Evolutionary conservation across 2,329 filamentous ascomycete species (phyloP).

Genomic region (Stagonosporopsis chrysanthemi): DNA sequence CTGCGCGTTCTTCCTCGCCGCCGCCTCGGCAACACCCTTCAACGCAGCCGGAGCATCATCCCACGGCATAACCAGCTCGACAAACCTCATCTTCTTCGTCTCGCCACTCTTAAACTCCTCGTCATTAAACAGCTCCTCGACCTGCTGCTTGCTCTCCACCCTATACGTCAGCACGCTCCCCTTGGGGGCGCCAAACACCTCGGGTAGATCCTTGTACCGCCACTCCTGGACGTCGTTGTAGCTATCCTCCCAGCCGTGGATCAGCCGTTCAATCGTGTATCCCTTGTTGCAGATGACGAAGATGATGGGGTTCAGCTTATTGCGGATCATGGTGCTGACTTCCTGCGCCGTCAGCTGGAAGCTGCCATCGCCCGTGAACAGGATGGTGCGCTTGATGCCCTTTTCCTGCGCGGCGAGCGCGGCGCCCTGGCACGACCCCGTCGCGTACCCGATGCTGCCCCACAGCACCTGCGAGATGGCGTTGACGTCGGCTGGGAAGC

Average conservation of each 20-base stretch:
- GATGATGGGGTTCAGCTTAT: constrained; percentile 77
- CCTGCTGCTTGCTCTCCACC: constrained; percentile 72
- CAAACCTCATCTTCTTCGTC: constrained; percentile 68
- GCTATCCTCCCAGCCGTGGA: constrained; percentile 78
- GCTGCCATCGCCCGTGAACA: constrained; percentile 89
- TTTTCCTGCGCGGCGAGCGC: constrained; percentile 76
- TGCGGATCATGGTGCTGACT: constrained; percentile 81
- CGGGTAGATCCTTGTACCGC: constrained; percentile 74
- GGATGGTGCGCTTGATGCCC: constrained; percentile 69
- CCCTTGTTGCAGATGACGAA: constrained; percentile 89
- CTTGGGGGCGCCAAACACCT: constrained; percentile 70
- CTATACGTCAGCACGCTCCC: constrained; percentile 68
- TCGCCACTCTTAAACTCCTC: constrained; percentile 62
- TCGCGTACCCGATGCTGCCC: constrained; percentile 71
- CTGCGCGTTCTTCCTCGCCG: constrained; percentile 68
- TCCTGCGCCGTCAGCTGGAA: constrained; percentile 88
- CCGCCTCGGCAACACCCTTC: constrained; percentile 73
- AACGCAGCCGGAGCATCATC: constrained; percentile 78
- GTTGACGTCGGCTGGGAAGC: constrained; percentile 78
- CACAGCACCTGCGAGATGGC: constrained; percentile 81
- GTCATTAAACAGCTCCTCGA: constrained; percentile 71
- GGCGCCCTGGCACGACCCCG: constrained; percentile 70
- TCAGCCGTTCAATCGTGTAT: constrained; percentile 88
- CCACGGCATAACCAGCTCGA: constrained; percentile 82
- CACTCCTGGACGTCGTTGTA: constrained; percentile 85